Percentiles rank a stretch among this genome's conserved stretches.
Conservation (phyloP, 2,329 filamentous ascomycete species). For the Allantophomopsis lycopodina region DNA sequence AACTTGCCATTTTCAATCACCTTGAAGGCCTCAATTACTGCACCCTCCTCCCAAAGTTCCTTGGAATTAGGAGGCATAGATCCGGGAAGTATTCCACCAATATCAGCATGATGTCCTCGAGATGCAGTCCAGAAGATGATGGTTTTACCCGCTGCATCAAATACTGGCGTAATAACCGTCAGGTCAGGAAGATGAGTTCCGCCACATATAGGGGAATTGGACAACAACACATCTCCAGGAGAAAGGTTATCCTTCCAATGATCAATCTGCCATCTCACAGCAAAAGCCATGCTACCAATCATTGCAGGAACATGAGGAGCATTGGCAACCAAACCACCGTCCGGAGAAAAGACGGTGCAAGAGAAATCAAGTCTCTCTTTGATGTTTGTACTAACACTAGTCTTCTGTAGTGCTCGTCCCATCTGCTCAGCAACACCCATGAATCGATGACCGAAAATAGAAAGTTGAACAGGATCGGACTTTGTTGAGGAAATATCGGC, state of each 20-base stretch:
- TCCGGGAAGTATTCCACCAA: conserved; percentile 67
- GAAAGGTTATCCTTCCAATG: conserved; percentile 67
- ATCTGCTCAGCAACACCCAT: conserved; percentile 80
- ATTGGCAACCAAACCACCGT: conserved; percentile 63
- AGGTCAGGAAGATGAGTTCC: conserved; percentile 74
- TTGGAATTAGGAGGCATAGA: conserved; percentile 68
- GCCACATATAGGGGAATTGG: conserved; percentile 68
- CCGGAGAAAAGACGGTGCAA: conserved; percentile 63
- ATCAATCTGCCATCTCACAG: conserved; percentile 56
- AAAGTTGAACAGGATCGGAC: conserved; percentile 62
- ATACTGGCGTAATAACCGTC: conserved; percentile 67
- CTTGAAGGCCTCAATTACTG: conserved; percentile 46
- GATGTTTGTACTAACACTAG: conserved; percentile 63
- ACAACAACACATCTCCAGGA: conserved; percentile 65
- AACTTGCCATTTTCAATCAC: conserved; percentile 62
- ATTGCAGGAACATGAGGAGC: conserved; percentile 61
- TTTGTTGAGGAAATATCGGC: conserved; percentile 25
- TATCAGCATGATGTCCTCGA: conserved; percentile 70
- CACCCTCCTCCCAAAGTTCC: conserved; percentile 48
- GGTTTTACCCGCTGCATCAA: conserved; percentile 42
- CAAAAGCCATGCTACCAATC: conserved; percentile 5
- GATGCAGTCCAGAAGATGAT: conserved; percentile 76
- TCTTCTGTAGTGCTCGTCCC: conserved; percentile 65
- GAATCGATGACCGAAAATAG: conserved; percentile 67
- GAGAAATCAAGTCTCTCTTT: conserved; percentile 73